Percentiles rank a stretch among this genome's conserved stretches.
Conservation (phyloP, 345 rosid genomes). For the Linum tenue region DNA sequence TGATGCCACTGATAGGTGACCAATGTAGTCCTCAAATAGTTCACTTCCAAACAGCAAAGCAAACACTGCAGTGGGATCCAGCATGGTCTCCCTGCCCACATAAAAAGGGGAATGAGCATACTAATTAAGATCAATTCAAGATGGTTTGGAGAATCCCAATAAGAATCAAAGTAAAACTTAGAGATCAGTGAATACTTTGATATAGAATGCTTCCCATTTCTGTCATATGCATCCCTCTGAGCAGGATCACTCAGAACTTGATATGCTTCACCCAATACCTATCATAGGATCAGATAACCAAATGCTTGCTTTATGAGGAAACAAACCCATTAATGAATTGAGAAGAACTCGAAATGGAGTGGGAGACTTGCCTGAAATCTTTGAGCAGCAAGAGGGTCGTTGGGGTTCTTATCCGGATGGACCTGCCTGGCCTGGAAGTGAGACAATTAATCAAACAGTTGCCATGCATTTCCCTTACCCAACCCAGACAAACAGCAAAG, state of each 20-base stretch:
- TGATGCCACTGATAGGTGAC: slow-evolving; percentile 81
- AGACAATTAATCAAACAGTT: neutral
- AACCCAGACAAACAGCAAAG: neutral
- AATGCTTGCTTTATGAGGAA: neutral
- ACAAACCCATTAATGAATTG: neutral
- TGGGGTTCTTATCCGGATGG: slow-evolving; percentile 72
- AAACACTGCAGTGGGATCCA: slow-evolving; percentile 80
- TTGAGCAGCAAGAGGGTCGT: slow-evolving; percentile 64
- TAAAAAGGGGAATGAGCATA: slow-evolving; percentile 5
- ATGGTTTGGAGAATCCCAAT: neutral
- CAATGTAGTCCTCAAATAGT: slow-evolving; percentile 82
- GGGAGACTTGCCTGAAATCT: slow-evolving; percentile 45
- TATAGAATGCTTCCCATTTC: slow-evolving; percentile 44
- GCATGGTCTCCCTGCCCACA: slow-evolving; percentile 55
- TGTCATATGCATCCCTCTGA: slow-evolving; percentile 53
- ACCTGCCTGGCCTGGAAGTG: slow-evolving; percentile 62
- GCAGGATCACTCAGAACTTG: slow-evolving; percentile 59
- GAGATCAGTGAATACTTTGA: slow-evolving; percentile 31
- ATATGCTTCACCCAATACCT: slow-evolving; percentile 71
- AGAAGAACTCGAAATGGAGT: neutral
- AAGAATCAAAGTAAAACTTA: neutral
- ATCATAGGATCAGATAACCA: slow-evolving; percentile 4
- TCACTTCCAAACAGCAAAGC: slow-evolving; percentile 96
- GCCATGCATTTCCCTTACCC: neutral
- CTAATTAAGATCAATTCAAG: neutral